phyloP scores from a whole-genome alignment of 2,329 filamentous ascomycete species.

The Trichoderma asperellum region DNA sequence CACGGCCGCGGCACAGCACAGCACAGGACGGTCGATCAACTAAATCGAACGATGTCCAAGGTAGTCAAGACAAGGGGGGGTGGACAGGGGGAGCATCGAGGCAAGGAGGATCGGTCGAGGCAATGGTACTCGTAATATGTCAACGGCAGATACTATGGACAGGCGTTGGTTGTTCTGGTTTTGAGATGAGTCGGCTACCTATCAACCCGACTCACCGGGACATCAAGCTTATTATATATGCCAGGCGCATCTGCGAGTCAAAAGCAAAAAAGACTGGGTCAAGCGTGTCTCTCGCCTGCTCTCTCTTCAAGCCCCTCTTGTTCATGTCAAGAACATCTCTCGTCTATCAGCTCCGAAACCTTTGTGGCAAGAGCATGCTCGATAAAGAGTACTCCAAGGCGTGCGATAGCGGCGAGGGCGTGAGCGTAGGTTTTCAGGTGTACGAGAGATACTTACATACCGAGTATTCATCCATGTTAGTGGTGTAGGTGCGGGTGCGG shows the following conservation, averaged over 20 bases:
- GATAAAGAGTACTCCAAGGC: not conserved
- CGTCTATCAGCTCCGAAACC: not conserved
- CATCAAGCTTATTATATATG: conserved; percentile 19
- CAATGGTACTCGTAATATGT: conserved; percentile 11
- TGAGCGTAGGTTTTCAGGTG: not conserved
- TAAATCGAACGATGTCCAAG: conserved; percentile 20
- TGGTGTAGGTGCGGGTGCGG: conserved; percentile 10
- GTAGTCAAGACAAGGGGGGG: conserved; percentile 4
- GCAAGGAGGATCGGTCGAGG: conserved; percentile 6
- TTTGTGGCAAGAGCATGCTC: conserved; percentile 8
- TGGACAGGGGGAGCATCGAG: not conserved
- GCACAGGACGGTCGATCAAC: conserved; percentile 11
- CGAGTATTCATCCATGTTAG: not conserved
- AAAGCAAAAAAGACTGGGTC: not conserved
- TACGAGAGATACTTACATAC: not conserved
- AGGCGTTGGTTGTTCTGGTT: not conserved
- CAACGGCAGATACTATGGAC: conserved; percentile 18
- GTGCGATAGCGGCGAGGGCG: not conserved
- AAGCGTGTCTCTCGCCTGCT: conserved; percentile 1
- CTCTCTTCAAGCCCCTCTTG: not conserved
- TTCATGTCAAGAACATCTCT: conserved; percentile 1
- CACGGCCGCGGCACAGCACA: not conserved
- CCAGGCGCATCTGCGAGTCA: not conserved
- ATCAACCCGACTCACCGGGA: conserved; percentile 20
- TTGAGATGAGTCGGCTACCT: not conserved